Conservation (phyloP, 768 basidiomycete species). For the Trametes sanguinea region DNA sequence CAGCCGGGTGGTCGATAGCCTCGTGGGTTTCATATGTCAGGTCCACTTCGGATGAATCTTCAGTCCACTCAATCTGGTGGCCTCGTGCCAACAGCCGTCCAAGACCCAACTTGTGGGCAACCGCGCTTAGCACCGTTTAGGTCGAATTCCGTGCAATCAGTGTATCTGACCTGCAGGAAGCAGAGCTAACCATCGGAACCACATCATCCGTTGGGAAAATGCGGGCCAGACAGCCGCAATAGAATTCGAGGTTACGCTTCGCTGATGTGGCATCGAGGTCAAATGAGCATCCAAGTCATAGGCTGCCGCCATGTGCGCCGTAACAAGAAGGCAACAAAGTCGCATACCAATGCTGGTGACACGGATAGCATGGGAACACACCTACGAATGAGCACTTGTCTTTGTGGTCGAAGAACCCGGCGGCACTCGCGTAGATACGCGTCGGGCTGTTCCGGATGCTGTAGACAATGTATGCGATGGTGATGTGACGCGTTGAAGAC, state of each 20-base stretch:
- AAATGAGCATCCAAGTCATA: no score
- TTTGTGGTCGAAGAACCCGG: not conserved
- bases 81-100: not conserved
- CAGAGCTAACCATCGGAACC: no score
- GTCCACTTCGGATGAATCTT: slow-evolving; percentile 16
- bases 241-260: no score
- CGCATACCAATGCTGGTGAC: slow-evolving; percentile 6
- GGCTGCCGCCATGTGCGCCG: no score
- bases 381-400: slow-evolving; percentile 1
- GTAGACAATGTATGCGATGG: slow-evolving; percentile 3
- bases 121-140: not conserved
- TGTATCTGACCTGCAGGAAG: no score
- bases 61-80: slow-evolving; percentile 7
- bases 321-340: not conserved
- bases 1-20: slow-evolving; percentile 18
- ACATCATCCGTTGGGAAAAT: no score
- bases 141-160: not conserved
- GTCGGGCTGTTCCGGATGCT: slow-evolving; percentile 14
- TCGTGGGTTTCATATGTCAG: slow-evolving; percentile 13
- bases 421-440: no score
- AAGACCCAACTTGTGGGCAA: not conserved
- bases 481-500: not conserved
- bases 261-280: no score
- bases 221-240: no score
- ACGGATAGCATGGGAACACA: slow-evolving; percentile 3